Base-by-base conservation (phyloP, 371 early-diverging fungal species). In the Paraphysoderma sedebokerense region DNA sequence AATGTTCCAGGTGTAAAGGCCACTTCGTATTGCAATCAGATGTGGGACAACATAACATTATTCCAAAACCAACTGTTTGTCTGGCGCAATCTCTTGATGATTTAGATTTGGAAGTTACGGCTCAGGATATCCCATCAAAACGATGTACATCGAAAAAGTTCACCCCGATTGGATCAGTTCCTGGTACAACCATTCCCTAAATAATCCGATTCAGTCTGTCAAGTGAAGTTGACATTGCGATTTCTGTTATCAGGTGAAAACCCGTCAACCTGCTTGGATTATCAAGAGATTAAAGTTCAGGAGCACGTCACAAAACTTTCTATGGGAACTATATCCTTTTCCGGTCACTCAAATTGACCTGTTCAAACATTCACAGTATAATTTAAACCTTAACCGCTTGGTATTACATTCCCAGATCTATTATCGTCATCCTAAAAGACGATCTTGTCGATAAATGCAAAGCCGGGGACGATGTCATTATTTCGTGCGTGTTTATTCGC, bases 251-350 rank as follows among this genome's bases (percentile, higher is more conserved):
- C 8, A 61, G 69, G 62, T 15, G 56, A 66, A 20, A 11, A 57
- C 29, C 60, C 61, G 2, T 56, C 54, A 17, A 55, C 55, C 4
- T 78, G 79, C 45, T 63, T 63, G 6, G 82, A 82, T 48, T 82
- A 79, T 48, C 82, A 82, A 56, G 75, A 74, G 44, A 63, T 74
- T 39, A 74, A 74, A 38, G 66, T 82, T 22, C 82, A 82, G 57
- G 82, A 82, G 54, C 77, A 75, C 38, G 66, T 74, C 1, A 71
- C 63, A 35, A 65, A 66, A 48, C 59, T 81, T 42, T 64, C 65
- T 0, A 53, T 81, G 48, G 81, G 81, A 5, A 72, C 78, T 12
- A 68, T 81, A n/a, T n/a, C n/a, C n/a, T n/a, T n/a, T n/a, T n/a
- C n/a, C n/a, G n/a, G n/a, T n/a, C n/a, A n/a, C n/a, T n/a, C n/a